Conservation (phyloP, 169 alveolate genomes). For the Plasmodium blacklocki region DNA sequence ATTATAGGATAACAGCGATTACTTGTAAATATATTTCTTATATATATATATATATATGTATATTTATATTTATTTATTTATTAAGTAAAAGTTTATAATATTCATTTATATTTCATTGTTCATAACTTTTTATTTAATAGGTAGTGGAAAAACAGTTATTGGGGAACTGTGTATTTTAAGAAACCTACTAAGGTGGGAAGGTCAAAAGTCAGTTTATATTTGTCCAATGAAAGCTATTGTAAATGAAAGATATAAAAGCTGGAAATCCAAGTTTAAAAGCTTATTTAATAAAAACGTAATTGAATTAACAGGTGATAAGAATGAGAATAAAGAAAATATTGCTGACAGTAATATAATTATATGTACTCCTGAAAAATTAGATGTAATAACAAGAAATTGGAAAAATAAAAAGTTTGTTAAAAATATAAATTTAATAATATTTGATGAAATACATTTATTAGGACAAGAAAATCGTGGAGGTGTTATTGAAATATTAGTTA, state of each 20-base stretch:
- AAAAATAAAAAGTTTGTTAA: constrained; percentile 94
- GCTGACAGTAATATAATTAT: constrained; percentile 93
- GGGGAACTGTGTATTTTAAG: constrained; percentile 97
- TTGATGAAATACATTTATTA: constrained; percentile 99
- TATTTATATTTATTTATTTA: background rate
- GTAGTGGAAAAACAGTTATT: constrained; percentile 97
- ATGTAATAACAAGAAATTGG: constrained; percentile 99
- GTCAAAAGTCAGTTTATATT: constrained; percentile 94
- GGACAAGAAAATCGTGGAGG: constrained; percentile 98
- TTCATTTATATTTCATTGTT: too few relatives aligned
- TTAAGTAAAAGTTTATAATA: background rate
- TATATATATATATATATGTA: background rate
- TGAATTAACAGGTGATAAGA: constrained; percentile 98
- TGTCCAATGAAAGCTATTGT: constrained; percentile 99
- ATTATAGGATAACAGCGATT: background rate
- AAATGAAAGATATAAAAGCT: constrained; percentile 89
- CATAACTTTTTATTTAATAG: constrained; percentile 11
- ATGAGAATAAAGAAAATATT: constrained; percentile 92
- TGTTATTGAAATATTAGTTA: constrained; percentile 97
- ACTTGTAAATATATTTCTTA: background rate
- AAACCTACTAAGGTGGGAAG: constrained; percentile 87
- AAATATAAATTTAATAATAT: constrained; percentile 94
- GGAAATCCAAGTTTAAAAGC: constrained; percentile 91
- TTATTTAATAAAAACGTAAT: constrained; percentile 92
- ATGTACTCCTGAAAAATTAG: constrained; percentile 99